These are phyloP conservation scores for Trichocladium antarcticum DNA, from an alignment of 495 filamentous ascomycete genomes.

Conservation along the genomic window DNA sequence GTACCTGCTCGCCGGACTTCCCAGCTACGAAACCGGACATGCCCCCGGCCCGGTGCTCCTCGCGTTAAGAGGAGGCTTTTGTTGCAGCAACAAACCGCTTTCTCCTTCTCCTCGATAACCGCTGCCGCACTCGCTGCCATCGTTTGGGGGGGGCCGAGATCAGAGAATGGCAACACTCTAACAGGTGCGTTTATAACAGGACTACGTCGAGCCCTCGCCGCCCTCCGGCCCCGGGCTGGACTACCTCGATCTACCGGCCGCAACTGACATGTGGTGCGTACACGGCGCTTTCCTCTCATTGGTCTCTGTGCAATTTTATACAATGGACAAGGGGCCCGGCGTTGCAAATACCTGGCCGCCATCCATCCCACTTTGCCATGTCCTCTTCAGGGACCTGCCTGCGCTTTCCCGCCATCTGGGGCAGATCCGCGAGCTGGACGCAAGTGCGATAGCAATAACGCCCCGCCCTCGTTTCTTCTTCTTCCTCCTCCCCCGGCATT, in stretches of 20 bases:
- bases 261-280: constrained; percentile 42
- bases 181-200: constrained; percentile 29
- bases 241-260: constrained; percentile 36
- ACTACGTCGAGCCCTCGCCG: constrained; percentile 39
- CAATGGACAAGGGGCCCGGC: neutral
- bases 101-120: neutral
- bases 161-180: constrained; percentile 19
- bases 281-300: constrained; percentile 10
- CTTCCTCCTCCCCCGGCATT: neutral
- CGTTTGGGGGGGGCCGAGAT: constrained; percentile 2
- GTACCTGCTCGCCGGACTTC: neutral
- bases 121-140: neutral
- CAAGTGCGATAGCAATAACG: neutral
- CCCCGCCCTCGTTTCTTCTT: neutral
- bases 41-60: neutral
- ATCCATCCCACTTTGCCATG: constrained; percentile 20
- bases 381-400: constrained; percentile 12
- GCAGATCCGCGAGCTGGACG: neutral
- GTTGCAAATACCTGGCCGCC: constrained; percentile 11
- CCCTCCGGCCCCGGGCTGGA: constrained; percentile 38
- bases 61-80: neutral
- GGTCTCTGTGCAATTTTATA: constrained; percentile 1
- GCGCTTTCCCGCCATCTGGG: constrained; percentile 1
- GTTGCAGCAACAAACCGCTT: neutral
- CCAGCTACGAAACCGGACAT: neutral